Conservation (phyloP, 169 alveolate species). For the Besnoitia besnoiti region DNA sequence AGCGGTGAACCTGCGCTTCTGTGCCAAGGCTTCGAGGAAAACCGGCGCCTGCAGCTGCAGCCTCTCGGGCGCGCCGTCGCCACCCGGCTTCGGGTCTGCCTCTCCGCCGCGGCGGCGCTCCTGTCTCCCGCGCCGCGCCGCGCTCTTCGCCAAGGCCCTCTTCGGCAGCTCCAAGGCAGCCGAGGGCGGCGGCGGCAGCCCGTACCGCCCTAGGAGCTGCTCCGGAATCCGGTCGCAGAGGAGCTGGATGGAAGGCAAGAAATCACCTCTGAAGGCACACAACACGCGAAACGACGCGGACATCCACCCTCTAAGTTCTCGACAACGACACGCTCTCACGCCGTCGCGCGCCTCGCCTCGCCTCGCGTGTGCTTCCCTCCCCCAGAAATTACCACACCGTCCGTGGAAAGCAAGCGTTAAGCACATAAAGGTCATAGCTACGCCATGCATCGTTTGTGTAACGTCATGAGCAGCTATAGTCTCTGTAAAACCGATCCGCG, state of each 20-base stretch:
- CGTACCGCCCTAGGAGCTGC: slow-evolving; percentile 78
- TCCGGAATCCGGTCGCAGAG: slow-evolving; percentile 93
- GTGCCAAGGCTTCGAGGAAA: slow-evolving; percentile 83
- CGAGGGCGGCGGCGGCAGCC: slow-evolving; percentile 37
- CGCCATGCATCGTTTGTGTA: too few relatives aligned
- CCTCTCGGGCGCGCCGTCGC: neutral
- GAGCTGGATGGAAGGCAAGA: slow-evolving; percentile 91
- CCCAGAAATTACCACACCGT: too few relatives aligned
- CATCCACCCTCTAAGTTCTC: too few relatives aligned
- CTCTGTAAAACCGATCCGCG: too few relatives aligned
- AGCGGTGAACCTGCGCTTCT: slow-evolving; percentile 80
- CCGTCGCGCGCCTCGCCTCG: neutral
- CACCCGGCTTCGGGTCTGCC: neutral
- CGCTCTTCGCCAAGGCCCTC: neutral
- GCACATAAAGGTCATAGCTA: neutral
- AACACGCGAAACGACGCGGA: neutral
- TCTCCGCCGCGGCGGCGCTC: slow-evolving; percentile 1
- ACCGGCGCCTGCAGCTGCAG: slow-evolving; percentile 61
- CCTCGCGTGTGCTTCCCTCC: too few relatives aligned
- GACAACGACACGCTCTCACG: neutral
- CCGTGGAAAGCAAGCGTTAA: too few relatives aligned
- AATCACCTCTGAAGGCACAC: slow-evolving; percentile 82
- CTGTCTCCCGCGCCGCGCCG: neutral
- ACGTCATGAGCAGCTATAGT: too few relatives aligned
- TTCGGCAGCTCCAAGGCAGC: neutral